A percentile compares a stretch with the other conserved stretches of the same genome.
phyloP scores from a whole-genome alignment of 2,329 filamentous ascomycete species.

The Trichoderma endophyticum region DNA sequence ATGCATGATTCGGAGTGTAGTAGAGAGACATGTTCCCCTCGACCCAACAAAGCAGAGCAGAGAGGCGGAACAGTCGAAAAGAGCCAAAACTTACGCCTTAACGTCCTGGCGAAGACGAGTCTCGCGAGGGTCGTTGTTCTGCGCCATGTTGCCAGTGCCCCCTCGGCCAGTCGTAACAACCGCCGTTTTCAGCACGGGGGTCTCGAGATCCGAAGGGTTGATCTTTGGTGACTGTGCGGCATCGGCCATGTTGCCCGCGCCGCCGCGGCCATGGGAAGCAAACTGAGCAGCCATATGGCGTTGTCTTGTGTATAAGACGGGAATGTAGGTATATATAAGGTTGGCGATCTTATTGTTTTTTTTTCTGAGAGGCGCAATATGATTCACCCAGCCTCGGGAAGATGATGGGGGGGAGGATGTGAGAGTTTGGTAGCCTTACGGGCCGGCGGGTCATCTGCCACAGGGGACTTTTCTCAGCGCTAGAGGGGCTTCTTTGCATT shows the following conservation, averaged over 20 bases:
- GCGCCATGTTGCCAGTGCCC: conserved; percentile 83
- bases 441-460: conserved; percentile 12
- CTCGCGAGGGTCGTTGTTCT: conserved; percentile 65
- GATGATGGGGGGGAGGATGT: not conserved
- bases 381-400: not conserved
- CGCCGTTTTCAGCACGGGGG: conserved; percentile 78
- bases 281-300: conserved; percentile 36
- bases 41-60: not conserved
- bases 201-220: conserved; percentile 65
- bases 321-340: not conserved
- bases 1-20: not conserved
- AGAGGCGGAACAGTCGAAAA: not conserved
- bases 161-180: conserved; percentile 87
- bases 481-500: not conserved
- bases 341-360: not conserved
- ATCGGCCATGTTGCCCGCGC: conserved; percentile 70
- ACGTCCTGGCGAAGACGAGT: conserved; percentile 84
- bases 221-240: conserved; percentile 50
- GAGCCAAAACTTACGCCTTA: conserved; percentile 53
- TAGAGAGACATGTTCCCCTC: not conserved
- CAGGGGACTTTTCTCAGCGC: conserved; percentile 13
- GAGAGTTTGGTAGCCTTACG: conserved; percentile 11
- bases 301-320: too few relatives aligned
- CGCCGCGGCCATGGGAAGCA: conserved; percentile 71
- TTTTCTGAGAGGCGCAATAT: not conserved